Evolutionary conservation across 345 rosid species (phyloP).

Genomic region (Bruguiera parviflora): DNA sequence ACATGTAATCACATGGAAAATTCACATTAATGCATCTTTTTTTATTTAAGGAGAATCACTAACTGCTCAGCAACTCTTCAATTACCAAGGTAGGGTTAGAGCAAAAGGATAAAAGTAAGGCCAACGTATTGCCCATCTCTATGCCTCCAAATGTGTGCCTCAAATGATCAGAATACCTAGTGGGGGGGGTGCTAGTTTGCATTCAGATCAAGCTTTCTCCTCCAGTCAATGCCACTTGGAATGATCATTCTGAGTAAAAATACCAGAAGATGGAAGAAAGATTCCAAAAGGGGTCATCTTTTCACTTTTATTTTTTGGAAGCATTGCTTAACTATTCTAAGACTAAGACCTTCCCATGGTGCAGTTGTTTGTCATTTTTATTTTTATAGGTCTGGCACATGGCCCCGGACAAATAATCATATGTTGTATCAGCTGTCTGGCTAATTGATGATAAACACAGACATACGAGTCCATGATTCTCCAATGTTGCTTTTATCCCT

Average conservation of each 20-base stretch:
- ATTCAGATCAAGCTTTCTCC: slow-evolving; percentile 28
- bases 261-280: slow-evolving; percentile 9
- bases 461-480: slow-evolving; percentile 35
- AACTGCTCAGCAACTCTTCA: slow-evolving; percentile 21
- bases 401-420: slow-evolving; percentile 19
- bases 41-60: slow-evolving; percentile 24
- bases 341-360: neutral
- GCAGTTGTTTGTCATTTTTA: slow-evolving; percentile 16
- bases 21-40: slow-evolving; percentile 11
- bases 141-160: slow-evolving; percentile 17
- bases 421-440: neutral
- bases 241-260: slow-evolving; percentile 13
- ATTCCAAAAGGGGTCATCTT: slow-evolving; percentile 23
- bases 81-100: neutral
- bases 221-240: slow-evolving; percentile 30
- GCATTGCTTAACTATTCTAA: slow-evolving; percentile 12
- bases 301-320: slow-evolving; percentile 9
- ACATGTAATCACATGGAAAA: slow-evolving; percentile 16
- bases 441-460: slow-evolving; percentile 11
- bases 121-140: slow-evolving; percentile 3
- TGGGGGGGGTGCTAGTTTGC: slow-evolving; percentile 24
- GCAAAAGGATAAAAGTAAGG: slow-evolving; percentile 1
- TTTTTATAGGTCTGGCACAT: slow-evolving; percentile 32
- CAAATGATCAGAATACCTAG: slow-evolving; percentile 32
- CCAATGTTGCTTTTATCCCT: slow-evolving; percentile 28